Evolutionary conservation across 179 eudicot species (phyloP), one percentile per base, ranked within the genome.

Genomic region (Vitellaria paradoxa): DNA sequence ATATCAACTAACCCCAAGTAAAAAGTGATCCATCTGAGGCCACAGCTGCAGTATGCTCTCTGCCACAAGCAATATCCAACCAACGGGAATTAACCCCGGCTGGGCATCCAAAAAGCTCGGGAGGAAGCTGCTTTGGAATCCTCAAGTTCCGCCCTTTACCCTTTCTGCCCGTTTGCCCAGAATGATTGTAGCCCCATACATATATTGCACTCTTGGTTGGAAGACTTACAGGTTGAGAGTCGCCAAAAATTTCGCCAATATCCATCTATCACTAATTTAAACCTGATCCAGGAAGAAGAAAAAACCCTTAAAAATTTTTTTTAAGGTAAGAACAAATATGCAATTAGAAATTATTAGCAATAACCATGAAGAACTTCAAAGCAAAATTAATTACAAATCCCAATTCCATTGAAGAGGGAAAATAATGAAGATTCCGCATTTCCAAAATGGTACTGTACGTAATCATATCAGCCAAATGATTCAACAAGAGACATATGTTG

Each of bases 21-120:
- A 89, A 96, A 52, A 96, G 96, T 20, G 93, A 93, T 8, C 98
- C 99, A 77, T 96, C 96, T 63, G 99, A 96, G 60, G 97, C 91
- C 57, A 91, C 91, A 26, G 93, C 94, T 0, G 98, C 97, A 5
- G 99, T 95, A 85, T 95, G 99, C 82, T 95, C 99, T 7, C 97
- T 89, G 68, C 99, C 99, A 86, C 99, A 94, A 64, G 98, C 89
- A 30, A 96, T 87, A 79, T 96, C 98, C 77, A 94, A 77, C 99
- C 98, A 96, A 26, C 94, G 87, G 24, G 92, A 86, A 77, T 83
- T 91, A 53, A 77, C 81, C 23, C 97, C 97, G 13, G 88, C 88
- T 0, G 92, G 91, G 62, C 98, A 93, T 15, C 97, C 98, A 68
- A 96, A 96, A 70, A 94, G 87, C 84, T 96, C 94, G 26, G 94